These are phyloP conservation scores for Termitomyces sp. DNA, from an alignment of 768 basidiomycete species.

Conservation along the genomic window DNA sequence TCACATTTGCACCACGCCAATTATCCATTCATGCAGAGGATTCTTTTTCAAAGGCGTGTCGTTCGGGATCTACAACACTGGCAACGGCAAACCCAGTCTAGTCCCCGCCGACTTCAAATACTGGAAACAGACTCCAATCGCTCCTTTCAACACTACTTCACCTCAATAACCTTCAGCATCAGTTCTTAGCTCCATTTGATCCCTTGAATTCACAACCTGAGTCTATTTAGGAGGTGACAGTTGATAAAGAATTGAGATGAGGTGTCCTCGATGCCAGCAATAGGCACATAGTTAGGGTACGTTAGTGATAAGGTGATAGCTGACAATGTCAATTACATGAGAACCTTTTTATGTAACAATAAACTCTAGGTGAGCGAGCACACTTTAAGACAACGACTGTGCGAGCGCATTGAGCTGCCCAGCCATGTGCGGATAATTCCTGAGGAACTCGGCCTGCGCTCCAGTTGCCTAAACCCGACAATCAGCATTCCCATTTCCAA, in stretches of 20 bases:
- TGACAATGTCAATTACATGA: not conserved
- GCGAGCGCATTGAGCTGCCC: conserved; percentile 49
- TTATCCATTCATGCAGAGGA: conserved; percentile 17
- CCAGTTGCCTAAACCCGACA: conserved; percentile 57
- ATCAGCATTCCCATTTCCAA: not conserved
- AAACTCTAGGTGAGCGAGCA: not conserved
- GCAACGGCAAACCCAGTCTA: conserved; percentile 30
- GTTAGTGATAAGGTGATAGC: not conserved
- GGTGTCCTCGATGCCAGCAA: conserved; percentile 1
- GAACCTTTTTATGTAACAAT: not conserved
- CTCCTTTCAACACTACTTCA: not conserved
- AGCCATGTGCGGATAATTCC: conserved; percentile 83
- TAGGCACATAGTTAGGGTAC: conserved; percentile 6
- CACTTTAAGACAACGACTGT: conserved; percentile 15
- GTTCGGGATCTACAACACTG: conserved; percentile 33
- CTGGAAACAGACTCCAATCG: conserved; percentile 26
- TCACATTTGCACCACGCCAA: not conserved
- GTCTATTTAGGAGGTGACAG: not conserved
- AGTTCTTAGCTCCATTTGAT: not conserved
- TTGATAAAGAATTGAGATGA: conserved; percentile 7
- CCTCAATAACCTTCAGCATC: not conserved
- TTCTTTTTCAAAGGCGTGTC: conserved; percentile 34
- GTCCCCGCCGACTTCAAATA: conserved; percentile 30
- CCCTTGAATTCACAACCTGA: conserved; percentile 4
- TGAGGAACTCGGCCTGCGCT: conserved; percentile 78